A percentile compares a stretch with the other conserved stretches of the same genome.
phyloP scores from a whole-genome alignment of 2,329 filamentous ascomycete species.

The Aspergillus sp. region DNA sequence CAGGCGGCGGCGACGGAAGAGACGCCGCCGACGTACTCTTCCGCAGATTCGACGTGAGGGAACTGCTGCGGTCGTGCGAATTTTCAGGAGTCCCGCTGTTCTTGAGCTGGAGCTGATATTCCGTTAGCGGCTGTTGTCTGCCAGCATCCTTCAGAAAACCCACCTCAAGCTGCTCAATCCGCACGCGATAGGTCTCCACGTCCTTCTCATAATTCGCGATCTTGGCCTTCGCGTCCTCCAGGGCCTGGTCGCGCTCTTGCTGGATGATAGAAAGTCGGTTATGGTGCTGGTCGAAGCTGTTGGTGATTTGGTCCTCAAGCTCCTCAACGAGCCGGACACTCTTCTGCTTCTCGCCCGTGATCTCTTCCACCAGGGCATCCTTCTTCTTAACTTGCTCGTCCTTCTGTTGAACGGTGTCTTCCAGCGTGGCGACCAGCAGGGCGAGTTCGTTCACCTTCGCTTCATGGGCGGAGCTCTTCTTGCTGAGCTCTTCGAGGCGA shows the following conservation, averaged over 20 bases:
- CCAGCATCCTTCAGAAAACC: conserved; percentile 16
- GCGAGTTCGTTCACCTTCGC: conserved; percentile 49
- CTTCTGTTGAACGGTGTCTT: conserved; percentile 36
- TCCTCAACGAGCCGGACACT: conserved; percentile 88
- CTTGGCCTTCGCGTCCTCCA: conserved; percentile 67
- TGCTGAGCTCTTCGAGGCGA: conserved; percentile 29
- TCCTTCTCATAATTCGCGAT: conserved; percentile 57
- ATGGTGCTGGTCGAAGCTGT: conserved; percentile 90
- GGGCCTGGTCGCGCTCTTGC: conserved; percentile 60
- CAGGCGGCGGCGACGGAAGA: conserved; percentile 84
- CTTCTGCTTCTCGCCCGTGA: conserved; percentile 67
- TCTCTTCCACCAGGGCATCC: conserved; percentile 38
- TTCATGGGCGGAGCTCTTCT: conserved; percentile 36
- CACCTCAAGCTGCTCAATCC: conserved; percentile 67
- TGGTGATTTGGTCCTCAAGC: conserved; percentile 90
- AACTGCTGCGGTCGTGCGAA: conserved; percentile 48
- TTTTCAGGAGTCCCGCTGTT: conserved; percentile 25
- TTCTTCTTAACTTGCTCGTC: conserved; percentile 38
- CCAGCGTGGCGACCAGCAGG: conserved; percentile 37
- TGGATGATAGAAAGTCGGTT: conserved; percentile 79
- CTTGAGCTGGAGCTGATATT: conserved; percentile 32
- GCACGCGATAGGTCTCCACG: conserved; percentile 46
- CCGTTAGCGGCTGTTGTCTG: conserved; percentile 10
- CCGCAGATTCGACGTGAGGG: conserved; percentile 60
- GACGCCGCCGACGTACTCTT: conserved; percentile 78